Evolutionary conservation across 2,329 filamentous ascomycete species (phyloP), one percentile per base, ranked within the genome.

Genomic region (Ilyonectria mors-panacis): DNA sequence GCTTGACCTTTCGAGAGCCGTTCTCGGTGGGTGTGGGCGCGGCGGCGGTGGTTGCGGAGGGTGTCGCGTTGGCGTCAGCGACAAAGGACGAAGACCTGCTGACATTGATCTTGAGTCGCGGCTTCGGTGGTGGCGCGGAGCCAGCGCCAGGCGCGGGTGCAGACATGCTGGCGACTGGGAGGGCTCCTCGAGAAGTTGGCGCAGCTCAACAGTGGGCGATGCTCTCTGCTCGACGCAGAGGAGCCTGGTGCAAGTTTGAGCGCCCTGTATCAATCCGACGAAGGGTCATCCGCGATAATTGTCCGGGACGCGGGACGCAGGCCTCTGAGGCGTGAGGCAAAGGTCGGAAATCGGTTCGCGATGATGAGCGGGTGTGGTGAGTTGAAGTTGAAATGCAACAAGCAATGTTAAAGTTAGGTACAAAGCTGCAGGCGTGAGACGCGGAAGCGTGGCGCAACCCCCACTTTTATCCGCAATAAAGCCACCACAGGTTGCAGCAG

Each of bases 81-180:
- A 78, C 70, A 48, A 82, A 79, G 7, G 81, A 82, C 2, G 77
- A 72, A 0, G 79, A 78, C 30, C 81, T 76, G 68, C 74, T 81
- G 48, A 82, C 75, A 68, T 82, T 82, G 69, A 82, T 76, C 67
- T 82, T 82, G 33, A 82, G 76, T 12, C 80, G 80, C 19, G 81
- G 81, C 61, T 82, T 82, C 17, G 79, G 73, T 13, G 77, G 75
- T 61, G 74, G 71, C 48, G 75, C 68, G 35, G 75, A 65, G 60
- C 69, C 70, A 17, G 70, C 71, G 28, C 73, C 69, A 30, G 72
- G 67, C 54, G 70, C 73, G 10, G 76, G 70, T 33, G 72, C 72
- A 28, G 80, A 72, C 80, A 81, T 81, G 67, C 26, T 70, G 66
- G 56, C 53, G 64, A 63, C 33, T 17, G 47, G 35, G 59, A 53